Evolutionary conservation across 805 yeast species (phyloP).

Genomic region (Ogataea allantospora): DNA sequence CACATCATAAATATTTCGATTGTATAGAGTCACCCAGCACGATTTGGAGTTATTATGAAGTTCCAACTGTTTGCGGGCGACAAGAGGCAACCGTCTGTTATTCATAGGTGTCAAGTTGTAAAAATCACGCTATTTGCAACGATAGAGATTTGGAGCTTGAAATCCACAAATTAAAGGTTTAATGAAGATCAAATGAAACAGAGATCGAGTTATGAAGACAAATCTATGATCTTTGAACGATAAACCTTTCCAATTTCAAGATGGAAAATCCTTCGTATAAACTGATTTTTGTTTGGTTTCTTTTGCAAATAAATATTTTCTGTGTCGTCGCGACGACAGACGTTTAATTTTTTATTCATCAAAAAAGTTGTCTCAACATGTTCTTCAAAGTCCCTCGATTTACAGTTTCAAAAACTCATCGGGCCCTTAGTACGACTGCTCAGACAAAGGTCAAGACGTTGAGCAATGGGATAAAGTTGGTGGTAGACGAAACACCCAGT

Average conservation of each 20-base stretch:
- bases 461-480: slow-evolving; percentile 76
- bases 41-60: slow-evolving; percentile 52
- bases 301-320: not conserved
- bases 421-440: slow-evolving; percentile 9
- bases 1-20: slow-evolving; percentile 83
- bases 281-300: not conserved
- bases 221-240: too few relatives aligned
- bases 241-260: too few relatives aligned
- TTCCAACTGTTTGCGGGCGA: slow-evolving; percentile 52
- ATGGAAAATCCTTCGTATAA: too few relatives aligned
- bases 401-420: not conserved
- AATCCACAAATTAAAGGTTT: not conserved
- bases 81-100: slow-evolving; percentile 50
- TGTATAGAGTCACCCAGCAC: slow-evolving; percentile 79
- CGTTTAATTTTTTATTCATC: not conserved
- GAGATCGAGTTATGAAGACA: not conserved
- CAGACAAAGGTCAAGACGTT: slow-evolving; percentile 40
- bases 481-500: slow-evolving; percentile 82
- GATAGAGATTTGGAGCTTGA: not conserved
- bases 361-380: slow-evolving; percentile 4
- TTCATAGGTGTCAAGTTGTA: slow-evolving; percentile 1
- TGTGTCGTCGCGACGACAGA: slow-evolving; percentile 4
- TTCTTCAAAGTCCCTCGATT: not conserved
- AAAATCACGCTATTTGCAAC: slow-evolving; percentile 9
- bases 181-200: not conserved